A percentile compares a stretch with the other conserved stretches of the same genome.
phyloP scores from a whole-genome alignment of 2,329 filamentous ascomycete genomes.

The Paecilomyces variotii region DNA sequence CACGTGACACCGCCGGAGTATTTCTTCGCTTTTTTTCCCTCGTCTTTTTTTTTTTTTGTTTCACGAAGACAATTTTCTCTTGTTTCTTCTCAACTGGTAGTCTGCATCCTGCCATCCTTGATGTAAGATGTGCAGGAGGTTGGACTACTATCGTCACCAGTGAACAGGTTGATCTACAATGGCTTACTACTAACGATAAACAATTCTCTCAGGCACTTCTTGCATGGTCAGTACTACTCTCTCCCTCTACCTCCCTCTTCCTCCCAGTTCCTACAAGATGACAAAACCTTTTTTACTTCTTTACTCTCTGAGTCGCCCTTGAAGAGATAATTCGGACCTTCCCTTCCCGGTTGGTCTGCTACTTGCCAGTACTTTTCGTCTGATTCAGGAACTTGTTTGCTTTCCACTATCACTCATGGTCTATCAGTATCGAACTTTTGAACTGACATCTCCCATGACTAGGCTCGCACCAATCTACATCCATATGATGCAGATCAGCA shows the following conservation, averaged over 20 bases:
- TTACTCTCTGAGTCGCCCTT: conserved; percentile 60
- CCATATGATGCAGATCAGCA: neutral
- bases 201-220: neutral
- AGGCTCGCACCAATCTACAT: neutral
- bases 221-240: conserved; percentile 16
- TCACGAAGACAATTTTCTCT: neutral
- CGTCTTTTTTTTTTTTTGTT: conserved; percentile 11
- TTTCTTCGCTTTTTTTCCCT: conserved; percentile 7
- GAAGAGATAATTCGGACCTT: conserved; percentile 55
- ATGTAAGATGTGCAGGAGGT: neutral
- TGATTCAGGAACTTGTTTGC: conserved; percentile 35
- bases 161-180: neutral
- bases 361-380: conserved; percentile 66
- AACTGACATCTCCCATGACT: neutral
- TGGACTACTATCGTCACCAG: neutral
- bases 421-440: neutral
- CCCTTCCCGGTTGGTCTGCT: conserved; percentile 58
- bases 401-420: neutral
- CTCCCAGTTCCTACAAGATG: conserved; percentile 42
- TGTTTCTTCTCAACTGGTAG: neutral
- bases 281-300: conserved; percentile 54
- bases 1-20: conserved; percentile 7
- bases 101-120: neutral
- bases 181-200: neutral
- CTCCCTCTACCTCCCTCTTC: conserved; percentile 11